Conservation (phyloP, 192 early-diverging fungal species). For the Chytriomyces sp. region DNA sequence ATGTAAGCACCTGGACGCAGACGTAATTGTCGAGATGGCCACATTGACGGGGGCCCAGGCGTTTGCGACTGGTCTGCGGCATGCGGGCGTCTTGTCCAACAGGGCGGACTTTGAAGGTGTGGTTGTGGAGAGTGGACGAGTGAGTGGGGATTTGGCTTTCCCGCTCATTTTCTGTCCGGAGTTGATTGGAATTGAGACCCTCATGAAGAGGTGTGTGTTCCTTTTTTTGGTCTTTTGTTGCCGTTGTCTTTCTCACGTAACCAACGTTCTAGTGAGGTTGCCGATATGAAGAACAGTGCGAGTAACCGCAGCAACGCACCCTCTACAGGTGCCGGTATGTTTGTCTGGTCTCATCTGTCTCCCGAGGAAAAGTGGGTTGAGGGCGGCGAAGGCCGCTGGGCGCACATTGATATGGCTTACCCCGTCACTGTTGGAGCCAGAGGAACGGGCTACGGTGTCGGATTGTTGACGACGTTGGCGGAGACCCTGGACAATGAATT, state of each 20-base stretch:
- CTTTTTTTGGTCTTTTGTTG: background rate
- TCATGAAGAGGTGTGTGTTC: slow-evolving; percentile 9
- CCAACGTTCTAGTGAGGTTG: slow-evolving; percentile 39
- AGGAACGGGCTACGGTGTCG: slow-evolving; percentile 31
- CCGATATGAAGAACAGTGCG: slow-evolving; percentile 55
- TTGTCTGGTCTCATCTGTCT: slow-evolving; percentile 48
- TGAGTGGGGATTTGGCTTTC: slow-evolving; percentile 44
- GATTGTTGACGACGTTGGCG: slow-evolving; percentile 2
- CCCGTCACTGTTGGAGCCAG: slow-evolving; percentile 10
- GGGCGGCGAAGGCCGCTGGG: slow-evolving; percentile 41
- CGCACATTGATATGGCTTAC: slow-evolving; percentile 48
- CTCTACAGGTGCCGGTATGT: slow-evolving; percentile 50
- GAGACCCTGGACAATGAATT: background rate
- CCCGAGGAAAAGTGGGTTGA: slow-evolving; percentile 37
- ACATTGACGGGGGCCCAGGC: slow-evolving; percentile 59
- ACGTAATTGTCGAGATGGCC: slow-evolving; percentile 55
- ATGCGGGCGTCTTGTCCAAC: slow-evolving; percentile 49
- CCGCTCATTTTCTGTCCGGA: slow-evolving; percentile 42
- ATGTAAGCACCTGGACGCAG: slow-evolving; percentile 47
- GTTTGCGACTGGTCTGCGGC: slow-evolving; percentile 50
- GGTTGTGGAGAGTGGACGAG: slow-evolving; percentile 40
- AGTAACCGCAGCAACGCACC: slow-evolving; percentile 52
- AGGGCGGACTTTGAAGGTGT: slow-evolving; percentile 40
- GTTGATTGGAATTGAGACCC: slow-evolving; percentile 25
- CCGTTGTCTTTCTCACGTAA: background rate